Conservation (phyloP, 2,329 filamentous ascomycete genomes). For the Fusarium pseudograminearum region DNA sequence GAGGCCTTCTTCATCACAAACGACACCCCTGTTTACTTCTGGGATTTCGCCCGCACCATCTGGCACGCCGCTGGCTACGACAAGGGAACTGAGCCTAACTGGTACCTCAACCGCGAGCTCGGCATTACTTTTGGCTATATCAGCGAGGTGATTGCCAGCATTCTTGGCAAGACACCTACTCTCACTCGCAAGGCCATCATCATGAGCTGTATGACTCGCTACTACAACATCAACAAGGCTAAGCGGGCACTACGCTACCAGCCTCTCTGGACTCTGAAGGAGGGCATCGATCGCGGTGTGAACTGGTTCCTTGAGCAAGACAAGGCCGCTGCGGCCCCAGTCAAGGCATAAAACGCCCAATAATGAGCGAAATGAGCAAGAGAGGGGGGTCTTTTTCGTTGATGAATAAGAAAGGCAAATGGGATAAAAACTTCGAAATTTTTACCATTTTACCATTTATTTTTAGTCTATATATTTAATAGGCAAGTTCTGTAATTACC, state of each 20-base stretch:
- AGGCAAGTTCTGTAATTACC: conserved; percentile 26
- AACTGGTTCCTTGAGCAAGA: conserved; percentile 67
- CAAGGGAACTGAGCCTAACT: conserved; percentile 65
- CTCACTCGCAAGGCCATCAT: conserved; percentile 71
- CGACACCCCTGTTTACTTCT: conserved; percentile 88
- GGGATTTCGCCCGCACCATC: conserved; percentile 84
- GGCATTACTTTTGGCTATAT: conserved; percentile 65
- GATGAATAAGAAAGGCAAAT: conserved; percentile 11
- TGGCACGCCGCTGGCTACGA: conserved; percentile 73
- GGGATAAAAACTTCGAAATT: conserved; percentile 12
- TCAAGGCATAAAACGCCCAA: conserved; percentile 40
- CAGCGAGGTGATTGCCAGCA: conserved; percentile 64
- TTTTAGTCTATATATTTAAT: conserved; percentile 22
- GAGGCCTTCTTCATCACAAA: conserved; percentile 94
- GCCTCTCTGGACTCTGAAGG: conserved; percentile 74
- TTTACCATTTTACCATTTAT: conserved; percentile 13
- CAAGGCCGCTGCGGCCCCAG: conserved; percentile 46
- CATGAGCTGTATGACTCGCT: conserved; percentile 80
- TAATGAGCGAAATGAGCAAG: conserved; percentile 4
- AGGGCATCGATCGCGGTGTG: conserved; percentile 69
- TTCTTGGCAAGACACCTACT: conserved; percentile 65
- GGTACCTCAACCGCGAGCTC: conserved; percentile 64
- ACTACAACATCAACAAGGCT: conserved; percentile 82
- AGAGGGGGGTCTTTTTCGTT: conserved; percentile 3
- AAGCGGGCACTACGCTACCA: conserved; percentile 76